These are phyloP conservation scores for Barnettozyma pratensis DNA, from an alignment of 805 yeast species.

Conservation along the genomic window DNA sequence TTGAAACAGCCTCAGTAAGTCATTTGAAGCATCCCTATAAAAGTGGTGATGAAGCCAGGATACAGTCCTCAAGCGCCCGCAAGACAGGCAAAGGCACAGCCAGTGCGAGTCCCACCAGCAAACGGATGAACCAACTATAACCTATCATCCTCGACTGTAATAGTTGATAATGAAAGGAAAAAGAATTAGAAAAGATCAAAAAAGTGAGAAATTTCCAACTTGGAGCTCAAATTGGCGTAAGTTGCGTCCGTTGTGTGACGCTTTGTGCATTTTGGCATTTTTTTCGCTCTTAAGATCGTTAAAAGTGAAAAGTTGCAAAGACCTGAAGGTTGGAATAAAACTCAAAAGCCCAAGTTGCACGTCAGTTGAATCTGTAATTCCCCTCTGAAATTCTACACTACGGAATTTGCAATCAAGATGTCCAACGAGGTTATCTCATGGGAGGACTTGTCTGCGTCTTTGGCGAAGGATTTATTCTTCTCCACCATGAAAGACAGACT, in stretches of 20 bases:
- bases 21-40: constrained; percentile 35
- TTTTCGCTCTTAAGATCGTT: constrained; percentile 1
- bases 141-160: constrained; percentile 54
- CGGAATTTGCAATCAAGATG: constrained; percentile 2
- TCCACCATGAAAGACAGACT: constrained; percentile 16
- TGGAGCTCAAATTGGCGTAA: not conserved
- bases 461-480: constrained; percentile 20
- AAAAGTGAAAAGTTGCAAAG: not conserved
- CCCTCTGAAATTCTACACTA: not conserved
- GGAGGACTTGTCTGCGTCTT: constrained; percentile 17
- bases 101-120: constrained; percentile 13
- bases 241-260: not conserved
- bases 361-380: not conserved
- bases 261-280: constrained; percentile 1
- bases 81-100: constrained; percentile 9
- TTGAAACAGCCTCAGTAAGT: constrained; percentile 29
- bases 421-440: constrained; percentile 9
- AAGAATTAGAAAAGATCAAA: not conserved
- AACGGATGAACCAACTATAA: constrained; percentile 31
- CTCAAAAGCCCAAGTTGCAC: not conserved
- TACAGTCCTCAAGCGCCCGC: constrained; percentile 51
- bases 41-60: constrained; percentile 47
- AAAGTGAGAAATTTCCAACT: not conserved
- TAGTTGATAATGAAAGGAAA: constrained; percentile 42
- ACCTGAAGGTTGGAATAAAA: not conserved